phyloP scores from a whole-genome alignment of 1,284 basidiomycete species.

The Ganoderma meredithae region DNA sequence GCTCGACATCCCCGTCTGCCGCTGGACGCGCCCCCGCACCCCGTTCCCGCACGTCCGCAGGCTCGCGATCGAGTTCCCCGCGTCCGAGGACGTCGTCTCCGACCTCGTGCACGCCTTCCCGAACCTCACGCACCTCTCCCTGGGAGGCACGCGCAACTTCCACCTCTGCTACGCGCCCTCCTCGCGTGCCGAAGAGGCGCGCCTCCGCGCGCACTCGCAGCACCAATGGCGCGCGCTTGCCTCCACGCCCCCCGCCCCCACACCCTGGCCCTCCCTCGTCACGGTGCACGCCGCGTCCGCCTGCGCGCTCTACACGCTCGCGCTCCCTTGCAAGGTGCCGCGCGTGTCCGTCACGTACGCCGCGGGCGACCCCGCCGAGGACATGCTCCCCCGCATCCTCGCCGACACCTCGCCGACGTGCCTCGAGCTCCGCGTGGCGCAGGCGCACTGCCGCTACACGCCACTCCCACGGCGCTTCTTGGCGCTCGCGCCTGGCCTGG shows the following conservation, averaged over 20 bases:
- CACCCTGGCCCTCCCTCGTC: constrained; percentile 9
- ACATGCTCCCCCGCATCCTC: constrained; percentile 18
- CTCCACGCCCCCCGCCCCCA: no score
- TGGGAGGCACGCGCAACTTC: constrained; percentile 16
- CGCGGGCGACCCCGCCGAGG: constrained; percentile 11
- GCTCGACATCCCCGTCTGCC: constrained; percentile 18
- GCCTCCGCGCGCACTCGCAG: constrained; percentile 15
- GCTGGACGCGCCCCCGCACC: constrained; percentile 1
- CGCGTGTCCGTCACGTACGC: constrained; percentile 11
- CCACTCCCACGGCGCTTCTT: constrained; percentile 15
- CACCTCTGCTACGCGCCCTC: constrained; percentile 17
- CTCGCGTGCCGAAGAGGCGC: constrained; percentile 14
- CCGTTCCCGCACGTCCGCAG: constrained; percentile 15
- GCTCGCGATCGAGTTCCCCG: constrained; percentile 22
- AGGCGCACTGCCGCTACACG: constrained; percentile 16
- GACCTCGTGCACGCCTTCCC: constrained; percentile 18
- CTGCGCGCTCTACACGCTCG: constrained; percentile 19
- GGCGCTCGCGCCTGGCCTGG: constrained; percentile 5
- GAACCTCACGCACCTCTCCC: constrained; percentile 10
- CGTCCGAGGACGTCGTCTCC: constrained; percentile 14
- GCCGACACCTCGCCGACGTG: constrained; percentile 14
- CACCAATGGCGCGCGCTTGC: constrained; percentile 16
- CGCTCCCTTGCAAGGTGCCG: constrained; percentile 12
- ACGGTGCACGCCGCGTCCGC: constrained; percentile 9
- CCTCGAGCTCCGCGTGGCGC: constrained; percentile 16